Percentiles rank a stretch among this genome's conserved stretches.
Evolutionary conservation across 169 alveolate genomes (phyloP).

Genomic region (Plasmodium yoelii): DNA sequence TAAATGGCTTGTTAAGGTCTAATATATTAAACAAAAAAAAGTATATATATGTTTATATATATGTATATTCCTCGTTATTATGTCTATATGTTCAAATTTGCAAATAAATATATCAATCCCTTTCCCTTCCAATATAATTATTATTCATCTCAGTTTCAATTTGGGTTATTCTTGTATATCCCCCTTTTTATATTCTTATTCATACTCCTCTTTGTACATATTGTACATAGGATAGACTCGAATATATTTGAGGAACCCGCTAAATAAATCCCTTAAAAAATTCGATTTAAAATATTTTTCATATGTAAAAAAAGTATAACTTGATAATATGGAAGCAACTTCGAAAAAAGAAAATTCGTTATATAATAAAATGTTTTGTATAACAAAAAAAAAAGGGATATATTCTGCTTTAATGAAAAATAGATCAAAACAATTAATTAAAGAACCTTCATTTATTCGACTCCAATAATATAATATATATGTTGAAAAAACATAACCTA

Average conservation of each 20-base stretch:
- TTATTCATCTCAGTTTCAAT: too few relatives aligned
- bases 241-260: slow-evolving; percentile 1
- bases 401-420: slow-evolving; percentile 83
- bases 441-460: slow-evolving; percentile 84
- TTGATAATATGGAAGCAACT: slow-evolving; percentile 64
- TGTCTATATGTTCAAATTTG: too few relatives aligned
- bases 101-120: too few relatives aligned
- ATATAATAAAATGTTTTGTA: slow-evolving; percentile 82
- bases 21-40: too few relatives aligned
- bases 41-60: too few relatives aligned
- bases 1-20: too few relatives aligned
- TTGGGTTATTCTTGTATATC: too few relatives aligned
- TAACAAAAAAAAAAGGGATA: slow-evolving; percentile 80
- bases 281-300: slow-evolving; percentile 23
- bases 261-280: slow-evolving; percentile 22
- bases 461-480: slow-evolving; percentile 85
- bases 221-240: slow-evolving; percentile 46
- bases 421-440: slow-evolving; percentile 82
- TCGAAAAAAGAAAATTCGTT: slow-evolving; percentile 78
- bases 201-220: slow-evolving; percentile 66
- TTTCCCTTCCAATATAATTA: too few relatives aligned
- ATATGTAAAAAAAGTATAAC: slow-evolving; percentile 64
- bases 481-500: slow-evolving; percentile 82
- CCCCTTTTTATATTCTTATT: not conserved
- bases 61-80: too few relatives aligned